A percentile compares a stretch with the other conserved stretches of the same genome.
Conservation (phyloP, 2,329 filamentous ascomycete genomes). For the Aspergillus neoniger region DNA sequence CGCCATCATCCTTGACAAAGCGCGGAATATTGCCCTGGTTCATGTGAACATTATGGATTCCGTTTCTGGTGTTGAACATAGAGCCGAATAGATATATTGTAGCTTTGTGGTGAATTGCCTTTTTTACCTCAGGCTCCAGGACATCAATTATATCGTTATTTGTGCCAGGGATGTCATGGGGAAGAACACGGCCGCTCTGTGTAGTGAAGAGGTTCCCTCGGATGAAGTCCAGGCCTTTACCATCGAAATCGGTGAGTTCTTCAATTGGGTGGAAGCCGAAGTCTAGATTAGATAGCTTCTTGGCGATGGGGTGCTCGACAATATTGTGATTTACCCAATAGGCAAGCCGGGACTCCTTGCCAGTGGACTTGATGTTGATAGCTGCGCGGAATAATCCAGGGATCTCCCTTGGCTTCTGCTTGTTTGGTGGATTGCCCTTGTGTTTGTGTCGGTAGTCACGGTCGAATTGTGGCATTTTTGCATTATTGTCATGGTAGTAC, state of each 20-base stretch:
- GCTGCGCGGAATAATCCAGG: constrained; percentile 17
- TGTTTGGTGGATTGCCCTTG: not conserved
- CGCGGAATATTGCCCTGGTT: constrained; percentile 18
- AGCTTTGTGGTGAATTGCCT: constrained; percentile 12
- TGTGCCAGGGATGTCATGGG: constrained; percentile 19
- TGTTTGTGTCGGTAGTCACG: constrained; percentile 1
- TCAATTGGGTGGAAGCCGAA: constrained; percentile 16
- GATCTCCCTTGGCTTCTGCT: constrained; percentile 10
- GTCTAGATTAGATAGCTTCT: constrained; percentile 5
- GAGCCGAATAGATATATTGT: constrained; percentile 19
- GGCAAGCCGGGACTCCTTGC: constrained; percentile 17
- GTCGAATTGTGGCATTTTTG: not conserved
- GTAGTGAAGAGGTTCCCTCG: constrained; percentile 15
- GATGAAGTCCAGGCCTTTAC: constrained; percentile 17
- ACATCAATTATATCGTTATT: constrained; percentile 38
- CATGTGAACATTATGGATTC: constrained; percentile 24
- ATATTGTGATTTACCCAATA: constrained; percentile 18
- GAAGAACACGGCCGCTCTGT: constrained; percentile 19
- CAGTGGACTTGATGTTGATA: constrained; percentile 24
- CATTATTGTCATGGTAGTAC: constrained; percentile 16
- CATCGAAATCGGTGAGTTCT: not conserved
- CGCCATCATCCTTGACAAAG: constrained; percentile 14
- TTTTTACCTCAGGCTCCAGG: constrained; percentile 15
- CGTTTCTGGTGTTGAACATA: constrained; percentile 5
- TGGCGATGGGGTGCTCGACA: constrained; percentile 12